Conservation (phyloP, 2,329 filamentous ascomycete species). For the Talaromyces sp. region DNA sequence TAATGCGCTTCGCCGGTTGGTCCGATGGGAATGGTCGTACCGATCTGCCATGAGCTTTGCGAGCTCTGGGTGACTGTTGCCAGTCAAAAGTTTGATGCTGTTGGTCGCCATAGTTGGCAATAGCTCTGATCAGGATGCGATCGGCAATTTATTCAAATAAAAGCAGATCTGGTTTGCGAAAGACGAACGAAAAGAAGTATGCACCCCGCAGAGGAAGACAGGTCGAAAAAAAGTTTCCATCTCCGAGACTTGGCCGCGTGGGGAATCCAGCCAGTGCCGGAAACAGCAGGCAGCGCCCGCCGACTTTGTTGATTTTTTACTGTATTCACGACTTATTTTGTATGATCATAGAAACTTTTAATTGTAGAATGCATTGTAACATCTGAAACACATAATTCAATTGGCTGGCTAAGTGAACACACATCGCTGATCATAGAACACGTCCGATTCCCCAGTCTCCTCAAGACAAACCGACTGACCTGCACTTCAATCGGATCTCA, state of each 20-base stretch:
- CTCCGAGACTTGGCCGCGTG: conserved; percentile 8
- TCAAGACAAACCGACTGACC: neutral
- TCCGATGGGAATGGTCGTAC: conserved; percentile 39
- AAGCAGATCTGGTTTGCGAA: neutral
- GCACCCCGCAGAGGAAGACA: conserved; percentile 6
- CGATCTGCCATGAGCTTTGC: conserved; percentile 64
- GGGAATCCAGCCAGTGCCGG: neutral
- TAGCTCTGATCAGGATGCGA: neutral
- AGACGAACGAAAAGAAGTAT: neutral
- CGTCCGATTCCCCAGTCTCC: neutral
- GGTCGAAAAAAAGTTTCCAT: conserved; percentile 8
- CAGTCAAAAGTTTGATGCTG: conserved; percentile 69
- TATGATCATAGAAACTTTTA: neutral
- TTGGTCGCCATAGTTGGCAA: conserved; percentile 55
- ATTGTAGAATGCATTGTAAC: neutral
- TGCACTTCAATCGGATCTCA: conserved; percentile 3
- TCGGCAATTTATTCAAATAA: neutral
- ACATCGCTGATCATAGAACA: neutral
- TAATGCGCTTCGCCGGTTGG: neutral
- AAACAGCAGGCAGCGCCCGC: neutral
- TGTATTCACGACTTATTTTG: neutral
- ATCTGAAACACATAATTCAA: neutral
- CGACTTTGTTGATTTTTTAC: neutral
- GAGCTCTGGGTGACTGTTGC: conserved; percentile 69
- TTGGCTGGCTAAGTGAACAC: conserved; percentile 4